Percentiles rank a stretch among this genome's conserved stretches.
phyloP scores from a whole-genome alignment of 441 rosid species.

The Capsella rubella region DNA sequence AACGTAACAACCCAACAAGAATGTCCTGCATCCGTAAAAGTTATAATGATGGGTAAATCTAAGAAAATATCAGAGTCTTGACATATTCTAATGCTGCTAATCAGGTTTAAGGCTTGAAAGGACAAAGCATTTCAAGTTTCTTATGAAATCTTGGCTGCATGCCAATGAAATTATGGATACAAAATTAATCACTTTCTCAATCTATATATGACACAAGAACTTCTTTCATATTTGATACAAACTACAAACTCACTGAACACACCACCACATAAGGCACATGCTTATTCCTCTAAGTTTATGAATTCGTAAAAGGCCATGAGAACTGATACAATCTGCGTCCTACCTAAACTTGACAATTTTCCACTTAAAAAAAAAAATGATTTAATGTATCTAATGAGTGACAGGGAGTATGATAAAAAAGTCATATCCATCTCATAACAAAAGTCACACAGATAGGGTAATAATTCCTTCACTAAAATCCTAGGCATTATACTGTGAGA shows the following conservation, averaged over 20 bases:
- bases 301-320: background rate
- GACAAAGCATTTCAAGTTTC: background rate
- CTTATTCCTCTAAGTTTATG: background rate
- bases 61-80: background rate
- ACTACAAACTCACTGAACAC: background rate
- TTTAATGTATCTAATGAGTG: background rate
- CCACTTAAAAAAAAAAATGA: background rate
- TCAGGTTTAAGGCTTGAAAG: background rate
- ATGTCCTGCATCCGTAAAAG: conserved; percentile 71
- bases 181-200: background rate
- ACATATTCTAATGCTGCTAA: background rate
- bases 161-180: background rate
- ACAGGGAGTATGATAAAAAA: background rate
- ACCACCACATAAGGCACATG: background rate
- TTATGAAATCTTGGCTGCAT: conserved; percentile 13
- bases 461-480: background rate
- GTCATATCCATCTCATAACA: too few relatives aligned
- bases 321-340: background rate
- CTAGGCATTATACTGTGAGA: conserved; percentile 9
- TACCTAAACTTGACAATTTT: conserved; percentile 2
- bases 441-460: too few relatives aligned
- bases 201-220: background rate
- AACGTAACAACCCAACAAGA: conserved; percentile 92
- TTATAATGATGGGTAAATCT: background rate
- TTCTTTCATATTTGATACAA: background rate